phyloP scores from a whole-genome alignment of 1,284 basidiomycete species.

The Malassezia dermatis region DNA sequence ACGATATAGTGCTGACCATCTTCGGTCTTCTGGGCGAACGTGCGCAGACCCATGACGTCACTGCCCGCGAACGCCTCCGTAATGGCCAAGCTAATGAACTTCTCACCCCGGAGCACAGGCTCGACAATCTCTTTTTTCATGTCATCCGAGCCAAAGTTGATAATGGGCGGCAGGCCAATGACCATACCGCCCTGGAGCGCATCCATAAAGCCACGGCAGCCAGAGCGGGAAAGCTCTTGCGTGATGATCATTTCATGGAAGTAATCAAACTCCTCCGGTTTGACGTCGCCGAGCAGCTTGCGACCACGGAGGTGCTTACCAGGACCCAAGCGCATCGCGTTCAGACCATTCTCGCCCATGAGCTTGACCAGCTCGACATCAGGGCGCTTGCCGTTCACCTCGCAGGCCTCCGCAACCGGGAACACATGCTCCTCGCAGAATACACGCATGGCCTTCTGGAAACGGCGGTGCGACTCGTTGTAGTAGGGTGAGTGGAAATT shows the following conservation, averaged over 20 bases:
- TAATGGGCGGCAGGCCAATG: slow-evolving; percentile 51
- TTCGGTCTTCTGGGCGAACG: slow-evolving; percentile 67
- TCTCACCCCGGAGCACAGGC: slow-evolving; percentile 69
- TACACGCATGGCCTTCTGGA: slow-evolving; percentile 47
- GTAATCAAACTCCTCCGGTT: slow-evolving; percentile 76
- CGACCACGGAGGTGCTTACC: slow-evolving; percentile 68
- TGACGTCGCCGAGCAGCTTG: slow-evolving; percentile 70
- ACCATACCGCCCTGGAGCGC: slow-evolving; percentile 49
- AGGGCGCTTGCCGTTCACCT: slow-evolving; percentile 42
- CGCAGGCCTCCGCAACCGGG: slow-evolving; percentile 35
- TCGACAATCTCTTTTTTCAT: slow-evolving; percentile 68
- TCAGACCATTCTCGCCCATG: slow-evolving; percentile 52
- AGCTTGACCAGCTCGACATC: slow-evolving; percentile 44
- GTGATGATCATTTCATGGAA: slow-evolving; percentile 72
- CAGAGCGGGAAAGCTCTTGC: slow-evolving; percentile 69
- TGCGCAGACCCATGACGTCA: slow-evolving; percentile 61
- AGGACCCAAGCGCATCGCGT: slow-evolving; percentile 79
- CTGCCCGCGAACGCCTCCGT: slow-evolving; percentile 84
- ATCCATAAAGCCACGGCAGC: slow-evolving; percentile 55
- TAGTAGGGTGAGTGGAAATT: slow-evolving; percentile 48
- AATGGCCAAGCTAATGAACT: slow-evolving; percentile 72
- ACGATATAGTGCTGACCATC: slow-evolving; percentile 59
- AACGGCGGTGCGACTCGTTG: slow-evolving; percentile 47
- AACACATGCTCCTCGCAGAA: slow-evolving; percentile 30
- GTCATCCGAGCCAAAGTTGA: slow-evolving; percentile 71